Percentiles rank a stretch among this genome's conserved stretches.
phyloP scores from a whole-genome alignment of 1,284 basidiomycete genomes.

The Taiwanofungus camphoratus region DNA sequence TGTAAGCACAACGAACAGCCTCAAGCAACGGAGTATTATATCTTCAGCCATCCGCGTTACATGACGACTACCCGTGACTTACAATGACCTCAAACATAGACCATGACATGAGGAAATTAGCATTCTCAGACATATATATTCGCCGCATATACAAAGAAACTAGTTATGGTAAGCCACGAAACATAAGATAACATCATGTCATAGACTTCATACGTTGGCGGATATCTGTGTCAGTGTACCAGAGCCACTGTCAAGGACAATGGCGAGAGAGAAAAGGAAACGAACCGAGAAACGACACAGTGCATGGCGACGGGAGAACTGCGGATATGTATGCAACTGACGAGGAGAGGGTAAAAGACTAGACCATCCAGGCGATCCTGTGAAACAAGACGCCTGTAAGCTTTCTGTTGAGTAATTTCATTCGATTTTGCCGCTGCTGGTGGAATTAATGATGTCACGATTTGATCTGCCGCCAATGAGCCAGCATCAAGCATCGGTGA shows the following conservation, averaged over 20 bases:
- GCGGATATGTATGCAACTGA: conserved; percentile 11
- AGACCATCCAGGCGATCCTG: not conserved
- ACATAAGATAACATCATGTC: conserved; percentile 22
- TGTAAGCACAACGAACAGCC: no score
- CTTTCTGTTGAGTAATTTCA: conserved; percentile 2
- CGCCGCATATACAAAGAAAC: conserved; percentile 23
- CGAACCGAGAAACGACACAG: conserved; percentile 9
- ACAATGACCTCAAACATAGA: not conserved
- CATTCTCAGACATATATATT: conserved; percentile 5
- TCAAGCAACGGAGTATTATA: no score
- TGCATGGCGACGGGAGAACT: conserved; percentile 5
- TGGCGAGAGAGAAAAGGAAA: conserved; percentile 8
- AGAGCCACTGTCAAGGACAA: conserved; percentile 11
- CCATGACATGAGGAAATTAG: not conserved
- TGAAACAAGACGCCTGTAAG: not conserved
- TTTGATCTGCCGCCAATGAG: conserved; percentile 4
- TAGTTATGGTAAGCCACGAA: conserved; percentile 20
- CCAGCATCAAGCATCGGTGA: not conserved
- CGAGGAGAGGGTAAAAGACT: conserved; percentile 4
- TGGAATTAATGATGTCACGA: conserved; percentile 4
- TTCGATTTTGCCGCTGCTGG: conserved; percentile 7
- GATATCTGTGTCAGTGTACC: conserved; percentile 17
- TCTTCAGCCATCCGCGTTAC: no score
- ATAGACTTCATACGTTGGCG: conserved; percentile 23
- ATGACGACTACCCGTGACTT: no score